Evolutionary conservation across 805 yeast species (phyloP).

Genomic region (Schizosaccharomyces japonicus): DNA sequence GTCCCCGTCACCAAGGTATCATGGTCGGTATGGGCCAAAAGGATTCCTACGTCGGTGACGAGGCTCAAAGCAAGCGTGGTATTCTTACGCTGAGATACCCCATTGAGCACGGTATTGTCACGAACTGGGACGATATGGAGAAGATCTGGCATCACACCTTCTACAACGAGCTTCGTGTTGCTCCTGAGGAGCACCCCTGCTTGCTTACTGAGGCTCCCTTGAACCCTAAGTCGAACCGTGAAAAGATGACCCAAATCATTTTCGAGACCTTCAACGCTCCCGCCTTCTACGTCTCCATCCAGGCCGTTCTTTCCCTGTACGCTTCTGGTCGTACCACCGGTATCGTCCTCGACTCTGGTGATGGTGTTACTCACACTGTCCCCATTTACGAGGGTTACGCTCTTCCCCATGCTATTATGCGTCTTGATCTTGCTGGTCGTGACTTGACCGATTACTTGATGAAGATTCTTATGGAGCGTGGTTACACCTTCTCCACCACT

Average conservation of each 20-base stretch:
- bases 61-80: slow-evolving; percentile 99
- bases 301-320: slow-evolving; percentile 92
- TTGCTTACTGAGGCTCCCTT: slow-evolving; percentile 98
- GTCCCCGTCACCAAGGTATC: slow-evolving; percentile 99
- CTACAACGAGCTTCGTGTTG: slow-evolving; percentile 98
- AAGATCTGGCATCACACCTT: slow-evolving; percentile 99
- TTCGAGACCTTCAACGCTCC: slow-evolving; percentile 98
- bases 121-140: slow-evolving; percentile 99
- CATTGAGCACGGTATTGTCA: slow-evolving; percentile 98
- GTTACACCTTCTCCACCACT: slow-evolving; percentile 93
- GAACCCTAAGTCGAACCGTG: slow-evolving; percentile 98
- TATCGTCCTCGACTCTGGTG: slow-evolving; percentile 98
- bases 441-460: slow-evolving; percentile 96
- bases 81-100: slow-evolving; percentile 95
- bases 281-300: slow-evolving; percentile 95
- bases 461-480: slow-evolving; percentile 96
- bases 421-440: slow-evolving; percentile 98
- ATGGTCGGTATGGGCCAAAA: slow-evolving; percentile 87
- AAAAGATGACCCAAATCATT: slow-evolving; percentile 98
- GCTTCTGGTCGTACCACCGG: slow-evolving; percentile 99
- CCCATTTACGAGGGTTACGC: slow-evolving; percentile 99
- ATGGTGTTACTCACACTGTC: slow-evolving; percentile 99
- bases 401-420: slow-evolving; percentile 91
- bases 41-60: slow-evolving; percentile 98
- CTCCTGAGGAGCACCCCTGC: slow-evolving; percentile 99